phyloP scores from a whole-genome alignment of 2,329 filamentous ascomycete species.

The Trichoderma aggressivum region DNA sequence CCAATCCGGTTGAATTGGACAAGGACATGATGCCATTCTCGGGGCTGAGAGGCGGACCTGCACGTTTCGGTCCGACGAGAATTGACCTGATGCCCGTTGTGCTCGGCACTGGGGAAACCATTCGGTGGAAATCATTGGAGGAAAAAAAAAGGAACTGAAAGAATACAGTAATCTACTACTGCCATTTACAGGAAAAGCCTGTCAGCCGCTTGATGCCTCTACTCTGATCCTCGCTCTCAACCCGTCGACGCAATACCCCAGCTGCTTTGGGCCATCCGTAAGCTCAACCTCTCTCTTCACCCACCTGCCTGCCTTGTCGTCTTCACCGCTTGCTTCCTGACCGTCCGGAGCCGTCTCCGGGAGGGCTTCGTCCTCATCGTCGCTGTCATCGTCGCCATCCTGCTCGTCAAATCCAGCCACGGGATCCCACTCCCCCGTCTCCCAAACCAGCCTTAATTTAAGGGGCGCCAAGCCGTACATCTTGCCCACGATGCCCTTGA shows the following conservation, averaged over 20 bases:
- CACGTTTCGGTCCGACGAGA: neutral
- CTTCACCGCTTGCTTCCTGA: slow-evolving; percentile 23
- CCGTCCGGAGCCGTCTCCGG: slow-evolving; percentile 29
- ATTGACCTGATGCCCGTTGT: neutral
- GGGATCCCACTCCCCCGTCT: slow-evolving; percentile 88
- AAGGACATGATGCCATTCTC: neutral
- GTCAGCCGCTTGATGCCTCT: slow-evolving; percentile 39
- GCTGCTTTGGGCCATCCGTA: slow-evolving; percentile 71
- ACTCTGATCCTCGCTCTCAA: slow-evolving; percentile 68
- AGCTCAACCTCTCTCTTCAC: slow-evolving; percentile 77
- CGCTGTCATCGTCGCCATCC: slow-evolving; percentile 42
- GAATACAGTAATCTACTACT: neutral
- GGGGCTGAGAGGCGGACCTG: neutral
- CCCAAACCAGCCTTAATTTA: slow-evolving; percentile 69
- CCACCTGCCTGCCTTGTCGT: slow-evolving; percentile 52
- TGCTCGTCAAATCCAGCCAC: slow-evolving; percentile 61
- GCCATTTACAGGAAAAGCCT: neutral
- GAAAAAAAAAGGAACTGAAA: neutral
- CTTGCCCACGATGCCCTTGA: slow-evolving; percentile 73
- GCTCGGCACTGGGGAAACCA: neutral
- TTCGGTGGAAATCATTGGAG: neutral
- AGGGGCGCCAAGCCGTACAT: slow-evolving; percentile 65
- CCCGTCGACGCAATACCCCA: slow-evolving; percentile 81
- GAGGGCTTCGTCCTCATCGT: slow-evolving; percentile 41
- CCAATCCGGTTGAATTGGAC: neutral